These are phyloP conservation scores for Auricularia auricula-judae DNA, from an alignment of 768 basidiomycete genomes.

Conservation along the genomic window DNA sequence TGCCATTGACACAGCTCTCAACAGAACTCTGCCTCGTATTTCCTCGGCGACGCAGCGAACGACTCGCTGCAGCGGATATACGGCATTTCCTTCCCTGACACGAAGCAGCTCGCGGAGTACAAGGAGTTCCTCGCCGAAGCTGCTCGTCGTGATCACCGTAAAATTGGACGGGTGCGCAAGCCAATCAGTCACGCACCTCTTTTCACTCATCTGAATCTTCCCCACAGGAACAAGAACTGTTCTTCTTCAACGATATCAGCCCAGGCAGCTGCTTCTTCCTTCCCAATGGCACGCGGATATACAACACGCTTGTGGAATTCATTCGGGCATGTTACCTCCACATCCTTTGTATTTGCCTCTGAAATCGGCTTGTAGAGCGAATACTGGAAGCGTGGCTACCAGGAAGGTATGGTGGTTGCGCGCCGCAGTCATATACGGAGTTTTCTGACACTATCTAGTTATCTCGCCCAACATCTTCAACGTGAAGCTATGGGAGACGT, in stretches of 20 bases:
- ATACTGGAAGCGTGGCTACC: constrained; percentile 92
- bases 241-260: constrained; percentile 95
- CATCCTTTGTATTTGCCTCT: too few relatives aligned
- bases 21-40: constrained; percentile 98
- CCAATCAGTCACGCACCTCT: neutral
- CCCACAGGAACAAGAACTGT: constrained; percentile 81
- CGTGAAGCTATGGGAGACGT: constrained; percentile 94
- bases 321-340: constrained; percentile 40
- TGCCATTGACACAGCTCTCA: too few relatives aligned
- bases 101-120: constrained; percentile 89
- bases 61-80: constrained; percentile 95
- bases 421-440: neutral
- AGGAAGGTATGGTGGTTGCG: constrained; percentile 53
- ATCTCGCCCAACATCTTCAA: constrained; percentile 98
- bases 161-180: constrained; percentile 68
- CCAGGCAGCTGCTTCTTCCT: constrained; percentile 96
- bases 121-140: constrained; percentile 94
- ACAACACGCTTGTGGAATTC: constrained; percentile 84
- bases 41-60: constrained; percentile 86
- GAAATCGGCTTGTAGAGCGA: constrained; percentile 45
- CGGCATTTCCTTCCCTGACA: constrained; percentile 98
- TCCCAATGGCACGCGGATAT: constrained; percentile 93
- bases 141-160: constrained; percentile 94
- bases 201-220: neutral
- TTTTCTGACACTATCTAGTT: constrained; percentile 35